Evolutionary conservation across 306 rosid genomes (phyloP), one percentile per base, ranked within the genome.

Genomic region (Rosa lucieae): DNA sequence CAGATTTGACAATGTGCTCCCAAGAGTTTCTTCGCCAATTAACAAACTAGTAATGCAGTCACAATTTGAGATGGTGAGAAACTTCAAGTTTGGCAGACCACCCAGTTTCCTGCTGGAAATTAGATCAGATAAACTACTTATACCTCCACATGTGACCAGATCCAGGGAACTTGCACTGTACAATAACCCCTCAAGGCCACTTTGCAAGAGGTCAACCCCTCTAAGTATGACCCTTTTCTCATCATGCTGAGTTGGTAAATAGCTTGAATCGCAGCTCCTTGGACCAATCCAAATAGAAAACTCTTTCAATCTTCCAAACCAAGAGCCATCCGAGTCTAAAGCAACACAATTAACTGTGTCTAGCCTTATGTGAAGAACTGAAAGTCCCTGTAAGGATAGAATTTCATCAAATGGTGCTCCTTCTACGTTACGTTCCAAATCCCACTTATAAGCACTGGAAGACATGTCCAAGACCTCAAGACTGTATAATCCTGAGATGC

Each of bases 331-430:
- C 5, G 21, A 77, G 80, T 67, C 80, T 40, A 77, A 77, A 17
- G 80, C 52, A 51, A 51, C 66, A 14, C 80, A 77, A 67, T 66
- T 74, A 77, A 77, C 66, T 49, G 67, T 67, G 67, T 67, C 40
- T 5, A 77, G 74, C 32, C 74, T 67, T 67, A 77, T 52, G 7
- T 67, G 66, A 77, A 77, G 67, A 77, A 67, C 67, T 51, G 80
- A 77, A 77, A 77, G 80, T 8, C 43, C 18, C 40, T 14, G 70
- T 39, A 74, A 51, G 40, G 32, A 44, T 53, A 48, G 8, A 4
- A 80, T 61, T 53, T 74, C 83, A 55, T 67, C 79, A 80, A 80
- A 74, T 42, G 79, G 40, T 55, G 79, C 76, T 73, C 65, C 46
- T 53, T 26, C 35, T 53, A 21, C 75, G 0, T 78, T 68, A 44